phyloP scores from a whole-genome alignment of 2,329 filamentous ascomycete genomes.

The Cladobotryum mycophilum region DNA sequence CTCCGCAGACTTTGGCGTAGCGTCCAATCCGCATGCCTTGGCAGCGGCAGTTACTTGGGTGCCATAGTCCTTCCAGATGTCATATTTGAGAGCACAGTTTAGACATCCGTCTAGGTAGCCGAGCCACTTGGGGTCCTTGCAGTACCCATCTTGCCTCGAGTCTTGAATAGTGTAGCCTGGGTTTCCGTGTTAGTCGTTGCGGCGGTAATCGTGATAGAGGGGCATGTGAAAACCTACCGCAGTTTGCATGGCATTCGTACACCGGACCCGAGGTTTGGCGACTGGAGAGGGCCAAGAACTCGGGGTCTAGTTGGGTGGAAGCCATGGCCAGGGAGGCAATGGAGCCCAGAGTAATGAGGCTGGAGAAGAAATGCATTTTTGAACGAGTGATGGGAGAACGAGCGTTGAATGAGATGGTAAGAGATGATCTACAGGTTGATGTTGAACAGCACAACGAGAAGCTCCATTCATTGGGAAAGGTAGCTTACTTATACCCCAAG shows the following conservation, averaged over 20 bases:
- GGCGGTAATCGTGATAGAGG: too few species aligned
- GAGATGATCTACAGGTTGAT: not conserved
- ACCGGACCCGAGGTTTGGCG: conserved; percentile 34
- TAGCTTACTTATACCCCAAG: not conserved
- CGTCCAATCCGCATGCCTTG: conserved; percentile 24
- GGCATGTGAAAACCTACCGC: conserved; percentile 34
- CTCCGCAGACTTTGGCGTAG: conserved; percentile 16
- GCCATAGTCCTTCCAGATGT: conserved; percentile 41
- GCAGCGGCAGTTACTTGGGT: conserved; percentile 31
- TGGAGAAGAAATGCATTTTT: conserved; percentile 24
- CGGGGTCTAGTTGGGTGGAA: conserved; percentile 6
- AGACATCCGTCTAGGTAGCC: conserved; percentile 38
- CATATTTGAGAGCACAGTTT: conserved; percentile 34
- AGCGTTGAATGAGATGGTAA: not conserved
- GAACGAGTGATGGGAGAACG: conserved; percentile 11
- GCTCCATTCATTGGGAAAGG: not conserved
- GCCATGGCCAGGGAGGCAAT: conserved; percentile 21
- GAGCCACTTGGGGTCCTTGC: conserved; percentile 32
- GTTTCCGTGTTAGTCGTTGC: not conserved
- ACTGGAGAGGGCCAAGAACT: conserved; percentile 28
- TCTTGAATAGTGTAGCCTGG: conserved; percentile 26
- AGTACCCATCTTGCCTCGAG: conserved; percentile 22
- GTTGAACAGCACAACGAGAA: not conserved
- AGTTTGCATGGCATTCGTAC: conserved; percentile 45
- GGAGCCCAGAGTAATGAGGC: conserved; percentile 23